Evolutionary conservation across 1,284 basidiomycete species (phyloP).

Genomic region (Ustilago shanxiensis): DNA sequence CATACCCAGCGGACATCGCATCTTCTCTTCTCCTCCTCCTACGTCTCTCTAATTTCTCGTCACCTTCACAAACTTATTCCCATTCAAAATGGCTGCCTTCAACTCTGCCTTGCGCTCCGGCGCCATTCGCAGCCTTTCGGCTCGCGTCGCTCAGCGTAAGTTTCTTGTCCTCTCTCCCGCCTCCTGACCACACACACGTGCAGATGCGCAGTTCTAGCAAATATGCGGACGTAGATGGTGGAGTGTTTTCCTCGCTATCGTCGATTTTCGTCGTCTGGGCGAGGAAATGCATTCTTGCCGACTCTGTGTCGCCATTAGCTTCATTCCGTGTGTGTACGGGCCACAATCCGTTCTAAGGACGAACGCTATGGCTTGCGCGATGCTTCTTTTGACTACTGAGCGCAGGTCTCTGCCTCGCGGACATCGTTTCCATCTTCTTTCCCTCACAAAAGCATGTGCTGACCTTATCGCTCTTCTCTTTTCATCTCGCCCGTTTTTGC

Average conservation of each 20-base stretch:
- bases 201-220: not conserved
- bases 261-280: not conserved
- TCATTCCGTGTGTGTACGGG: not conserved
- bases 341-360: not conserved
- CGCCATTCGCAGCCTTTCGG: slow-evolving; percentile 49
- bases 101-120: slow-evolving; percentile 52
- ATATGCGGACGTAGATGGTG: not conserved
- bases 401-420: not conserved
- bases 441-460: not conserved
- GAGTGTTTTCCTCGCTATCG: not conserved
- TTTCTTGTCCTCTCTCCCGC: slow-evolving; percentile 1
- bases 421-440: too few species aligned
- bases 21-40: not conserved
- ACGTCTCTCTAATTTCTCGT: slow-evolving; percentile 8
- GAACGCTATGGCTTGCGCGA: not conserved
- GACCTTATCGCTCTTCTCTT: not conserved
- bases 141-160: slow-evolving; percentile 53
- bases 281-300: not conserved
- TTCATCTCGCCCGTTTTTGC: not conserved
- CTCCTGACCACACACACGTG: not conserved
- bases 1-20: slow-evolving; percentile 23
- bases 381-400: not conserved
- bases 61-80: not conserved
- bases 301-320: not conserved
- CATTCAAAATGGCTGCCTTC: slow-evolving; percentile 44